These are phyloP conservation scores for Mycena floridula DNA, from an alignment of 768 basidiomycete species.

Conservation along the genomic window DNA sequence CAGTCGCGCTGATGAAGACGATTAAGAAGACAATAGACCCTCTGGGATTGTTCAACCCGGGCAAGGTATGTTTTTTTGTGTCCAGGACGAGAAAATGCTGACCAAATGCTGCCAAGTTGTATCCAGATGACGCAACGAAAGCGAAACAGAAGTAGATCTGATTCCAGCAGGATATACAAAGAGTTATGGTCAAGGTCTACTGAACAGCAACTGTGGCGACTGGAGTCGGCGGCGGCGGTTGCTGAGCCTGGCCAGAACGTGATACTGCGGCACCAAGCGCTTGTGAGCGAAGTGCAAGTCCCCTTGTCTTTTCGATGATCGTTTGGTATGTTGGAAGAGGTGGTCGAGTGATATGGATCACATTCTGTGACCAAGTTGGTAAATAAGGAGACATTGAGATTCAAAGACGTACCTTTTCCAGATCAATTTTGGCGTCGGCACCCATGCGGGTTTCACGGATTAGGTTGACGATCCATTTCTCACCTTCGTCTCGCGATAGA, in stretches of 20 bases:
- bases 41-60: conserved; percentile 73
- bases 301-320: conserved; percentile 93
- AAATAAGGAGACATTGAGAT: background rate
- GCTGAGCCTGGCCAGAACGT: conserved; percentile 19
- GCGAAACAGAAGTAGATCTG: no score
- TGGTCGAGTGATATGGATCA: conserved; percentile 91
- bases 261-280: conserved; percentile 73
- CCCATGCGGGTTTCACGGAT: conserved; percentile 97
- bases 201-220: background rate
- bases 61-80: conserved; percentile 57
- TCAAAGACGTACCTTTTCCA: conserved; percentile 70
- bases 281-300: conserved; percentile 85
- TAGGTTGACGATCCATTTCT: conserved; percentile 99
- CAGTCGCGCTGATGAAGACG: conserved; percentile 77
- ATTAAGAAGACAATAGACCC: conserved; percentile 77
- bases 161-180: no score
- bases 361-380: conserved; percentile 55
- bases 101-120: no score
- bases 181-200: no score
- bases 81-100: no score
- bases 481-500: conserved; percentile 90
- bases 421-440: conserved; percentile 94
- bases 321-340: conserved; percentile 88
- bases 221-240: background rate
- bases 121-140: no score